These are phyloP conservation scores for Cryptococcus sp. DNA, from an alignment of 1,284 basidiomycete species.

Conservation along the genomic window DNA sequence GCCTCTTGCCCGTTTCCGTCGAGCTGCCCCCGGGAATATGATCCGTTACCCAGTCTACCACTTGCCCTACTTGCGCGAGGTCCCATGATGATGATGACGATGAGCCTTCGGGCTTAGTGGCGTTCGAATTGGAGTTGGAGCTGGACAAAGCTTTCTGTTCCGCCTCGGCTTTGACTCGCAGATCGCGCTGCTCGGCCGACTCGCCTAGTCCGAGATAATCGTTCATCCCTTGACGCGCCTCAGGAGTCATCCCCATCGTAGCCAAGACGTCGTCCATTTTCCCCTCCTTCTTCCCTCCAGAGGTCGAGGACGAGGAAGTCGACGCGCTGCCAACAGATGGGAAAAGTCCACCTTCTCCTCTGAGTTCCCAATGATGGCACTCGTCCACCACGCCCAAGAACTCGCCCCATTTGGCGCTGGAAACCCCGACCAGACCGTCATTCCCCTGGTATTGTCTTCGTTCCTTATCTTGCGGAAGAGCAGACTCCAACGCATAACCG, in stretches of 20 bases:
- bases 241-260: constrained; percentile 10
- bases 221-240: constrained; percentile 18
- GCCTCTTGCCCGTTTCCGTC: constrained; percentile 39
- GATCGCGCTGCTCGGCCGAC: constrained; percentile 8
- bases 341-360: constrained; percentile 66
- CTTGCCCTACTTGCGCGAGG: constrained; percentile 50
- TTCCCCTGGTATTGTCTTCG: constrained; percentile 73
- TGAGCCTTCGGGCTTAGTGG: constrained; percentile 4
- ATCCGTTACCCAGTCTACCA: constrained; percentile 53
- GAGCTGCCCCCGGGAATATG: constrained; percentile 39
- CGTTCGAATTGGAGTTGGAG: constrained; percentile 14
- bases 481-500: constrained; percentile 59
- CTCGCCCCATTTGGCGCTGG: constrained; percentile 88
- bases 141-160: neutral
- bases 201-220: constrained; percentile 26
- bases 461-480: constrained; percentile 36
- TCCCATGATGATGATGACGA: constrained; percentile 32
- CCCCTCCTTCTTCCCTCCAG: constrained; percentile 22
- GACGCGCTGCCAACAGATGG: constrained; percentile 31
- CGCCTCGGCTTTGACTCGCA: constrained; percentile 5
- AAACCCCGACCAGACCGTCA: constrained; percentile 89
- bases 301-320: constrained; percentile 6
- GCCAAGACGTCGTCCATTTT: constrained; percentile 23
- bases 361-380: constrained; percentile 95
- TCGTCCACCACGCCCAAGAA: constrained; percentile 88